Evolutionary conservation across 2,329 filamentous ascomycete genomes (phyloP).

Genomic region (Apiospora arundinis): DNA sequence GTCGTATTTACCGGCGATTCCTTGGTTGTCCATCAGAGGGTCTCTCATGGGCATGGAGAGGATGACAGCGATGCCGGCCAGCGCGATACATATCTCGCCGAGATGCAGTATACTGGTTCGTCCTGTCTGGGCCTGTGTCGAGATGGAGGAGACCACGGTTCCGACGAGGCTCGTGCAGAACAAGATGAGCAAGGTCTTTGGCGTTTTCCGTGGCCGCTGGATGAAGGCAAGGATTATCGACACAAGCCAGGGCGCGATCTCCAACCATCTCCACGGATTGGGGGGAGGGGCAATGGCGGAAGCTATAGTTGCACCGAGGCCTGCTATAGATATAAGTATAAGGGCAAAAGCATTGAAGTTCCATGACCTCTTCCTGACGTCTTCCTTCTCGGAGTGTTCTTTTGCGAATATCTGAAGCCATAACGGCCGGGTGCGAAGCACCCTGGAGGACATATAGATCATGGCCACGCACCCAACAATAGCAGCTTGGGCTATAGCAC

Average conservation of each 20-base stretch:
- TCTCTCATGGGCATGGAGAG: slow-evolving; percentile 75
- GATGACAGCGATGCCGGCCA: slow-evolving; percentile 58
- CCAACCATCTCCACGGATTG: slow-evolving; percentile 38
- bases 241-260: slow-evolving; percentile 48
- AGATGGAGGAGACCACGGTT: slow-evolving; percentile 34
- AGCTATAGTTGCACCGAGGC: slow-evolving; percentile 42
- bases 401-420: slow-evolving; percentile 53
- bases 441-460: slow-evolving; percentile 33
- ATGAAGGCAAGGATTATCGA: slow-evolving; percentile 45
- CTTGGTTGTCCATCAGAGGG: slow-evolving; percentile 55
- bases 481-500: slow-evolving; percentile 39
- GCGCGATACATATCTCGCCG: slow-evolving; percentile 46
- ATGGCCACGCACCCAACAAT: slow-evolving; percentile 40
- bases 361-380: slow-evolving; percentile 36
- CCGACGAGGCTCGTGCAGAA: slow-evolving; percentile 45
- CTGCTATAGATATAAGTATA: slow-evolving; percentile 39
- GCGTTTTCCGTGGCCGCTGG: slow-evolving; percentile 49
- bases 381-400: slow-evolving; percentile 34
- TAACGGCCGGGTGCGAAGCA: slow-evolving; percentile 42
- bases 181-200: slow-evolving; percentile 47
- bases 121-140: slow-evolving; percentile 39
- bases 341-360: slow-evolving; percentile 48
- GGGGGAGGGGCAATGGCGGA: slow-evolving; percentile 39
- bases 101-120: slow-evolving; percentile 41
- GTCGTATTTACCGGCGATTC: slow-evolving; percentile 65